phyloP scores from a whole-genome alignment of 1,284 basidiomycete species.

The Ceratobasidium sp. region DNA sequence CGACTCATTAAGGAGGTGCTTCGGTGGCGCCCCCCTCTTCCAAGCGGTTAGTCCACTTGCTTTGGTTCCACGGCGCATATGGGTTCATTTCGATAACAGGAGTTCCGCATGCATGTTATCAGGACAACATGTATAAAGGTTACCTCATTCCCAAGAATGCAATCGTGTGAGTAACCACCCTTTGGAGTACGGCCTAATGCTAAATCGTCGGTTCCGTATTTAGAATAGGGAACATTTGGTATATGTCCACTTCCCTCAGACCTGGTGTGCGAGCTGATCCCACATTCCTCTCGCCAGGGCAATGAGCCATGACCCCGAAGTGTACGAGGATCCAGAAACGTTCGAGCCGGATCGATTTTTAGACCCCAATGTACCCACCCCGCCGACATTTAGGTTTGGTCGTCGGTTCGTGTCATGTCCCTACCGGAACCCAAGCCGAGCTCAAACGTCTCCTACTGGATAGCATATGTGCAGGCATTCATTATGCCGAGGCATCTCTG shows the following conservation, averaged over 20 bases:
- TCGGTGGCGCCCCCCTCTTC: slow-evolving; percentile 38
- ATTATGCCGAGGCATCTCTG: neutral
- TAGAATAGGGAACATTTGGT: neutral
- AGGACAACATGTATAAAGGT: slow-evolving; percentile 53
- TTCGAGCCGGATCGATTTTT: slow-evolving; percentile 46
- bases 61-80: neutral
- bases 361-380: neutral
- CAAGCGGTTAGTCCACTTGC: neutral
- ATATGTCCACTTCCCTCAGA: neutral
- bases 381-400: slow-evolving; percentile 10
- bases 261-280: neutral
- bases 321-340: slow-evolving; percentile 41
- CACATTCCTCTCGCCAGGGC: neutral
- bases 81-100: slow-evolving; percentile 12
- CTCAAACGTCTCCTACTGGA: neutral
- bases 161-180: slow-evolving; percentile 43
- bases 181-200: neutral
- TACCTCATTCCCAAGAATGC: slow-evolving; percentile 56
- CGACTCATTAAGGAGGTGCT: slow-evolving; percentile 38
- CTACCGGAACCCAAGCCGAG: neutral
- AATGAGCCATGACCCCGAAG: slow-evolving; percentile 37
- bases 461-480: neutral
- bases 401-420: neutral
- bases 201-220: neutral
- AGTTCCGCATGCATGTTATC: slow-evolving; percentile 52